phyloP scores from a whole-genome alignment of 345 rosid species.

The Excoecaria agallocha region DNA sequence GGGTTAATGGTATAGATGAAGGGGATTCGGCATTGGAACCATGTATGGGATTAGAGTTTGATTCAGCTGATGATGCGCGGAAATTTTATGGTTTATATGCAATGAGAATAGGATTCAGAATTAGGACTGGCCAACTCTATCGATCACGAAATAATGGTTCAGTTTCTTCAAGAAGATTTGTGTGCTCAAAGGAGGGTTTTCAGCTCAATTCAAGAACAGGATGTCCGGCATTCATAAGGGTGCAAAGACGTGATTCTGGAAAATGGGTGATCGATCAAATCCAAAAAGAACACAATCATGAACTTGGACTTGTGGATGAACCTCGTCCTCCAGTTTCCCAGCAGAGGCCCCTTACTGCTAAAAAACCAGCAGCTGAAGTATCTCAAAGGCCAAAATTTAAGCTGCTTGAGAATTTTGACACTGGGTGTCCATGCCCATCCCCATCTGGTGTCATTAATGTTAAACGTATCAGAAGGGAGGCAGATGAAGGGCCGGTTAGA shows the following conservation, averaged over 20 bases:
- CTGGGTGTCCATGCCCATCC: conserved; percentile 42
- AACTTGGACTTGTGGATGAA: conserved; percentile 47
- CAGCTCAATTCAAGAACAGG: conserved; percentile 83
- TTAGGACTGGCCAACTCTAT: conserved; percentile 77
- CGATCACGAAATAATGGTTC: conserved; percentile 87
- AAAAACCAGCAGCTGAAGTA: conserved; percentile 37
- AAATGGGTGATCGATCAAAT: conserved; percentile 90
- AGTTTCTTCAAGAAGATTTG: conserved; percentile 73
- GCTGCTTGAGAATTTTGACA: conserved; percentile 41
- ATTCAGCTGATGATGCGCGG: conserved; percentile 77
- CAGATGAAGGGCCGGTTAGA: conserved; percentile 38
- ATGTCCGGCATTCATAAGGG: conserved; percentile 87
- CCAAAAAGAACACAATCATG: conserved; percentile 85
- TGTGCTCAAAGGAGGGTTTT: conserved; percentile 88
- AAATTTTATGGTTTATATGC: conserved; percentile 68
- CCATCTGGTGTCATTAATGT: conserved; percentile 46
- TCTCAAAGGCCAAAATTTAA: conserved; percentile 51
- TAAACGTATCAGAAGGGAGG: conserved; percentile 56
- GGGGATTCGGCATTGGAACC: conserved; percentile 53
- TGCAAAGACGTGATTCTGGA: conserved; percentile 68
- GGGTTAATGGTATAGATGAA: conserved; percentile 36
- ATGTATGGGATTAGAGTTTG: conserved; percentile 66
- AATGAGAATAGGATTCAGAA: conserved; percentile 53
- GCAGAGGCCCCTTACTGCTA: conserved; percentile 39
- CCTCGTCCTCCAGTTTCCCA: conserved; percentile 27